phyloP scores from a whole-genome alignment of 2,329 filamentous ascomycete genomes.

The Colletotrichum sidae region DNA sequence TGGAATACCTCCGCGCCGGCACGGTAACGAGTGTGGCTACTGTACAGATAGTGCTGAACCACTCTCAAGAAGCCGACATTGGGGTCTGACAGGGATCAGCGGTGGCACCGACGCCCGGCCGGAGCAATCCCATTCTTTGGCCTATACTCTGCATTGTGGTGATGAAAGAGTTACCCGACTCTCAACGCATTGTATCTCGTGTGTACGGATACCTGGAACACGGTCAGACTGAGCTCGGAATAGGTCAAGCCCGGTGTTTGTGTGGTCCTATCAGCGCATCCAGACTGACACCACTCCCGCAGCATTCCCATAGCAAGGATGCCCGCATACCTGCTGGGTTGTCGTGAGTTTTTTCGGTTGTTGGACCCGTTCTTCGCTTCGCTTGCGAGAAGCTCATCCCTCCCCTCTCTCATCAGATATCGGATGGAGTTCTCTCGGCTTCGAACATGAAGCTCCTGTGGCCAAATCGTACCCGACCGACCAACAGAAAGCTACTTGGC shows the following conservation, averaged over 20 bases:
- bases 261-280: slow-evolving; percentile 15
- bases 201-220: no score
- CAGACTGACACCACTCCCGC: slow-evolving; percentile 8
- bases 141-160: no score
- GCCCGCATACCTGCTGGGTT: slow-evolving; percentile 20
- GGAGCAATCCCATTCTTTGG: slow-evolving; percentile 1
- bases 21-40: not conserved
- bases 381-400: slow-evolving; percentile 2
- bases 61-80: not conserved
- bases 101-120: slow-evolving; percentile 9
- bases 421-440: slow-evolving; percentile 1
- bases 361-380: slow-evolving; percentile 15
- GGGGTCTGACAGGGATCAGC: slow-evolving; percentile 7
- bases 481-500: not conserved
- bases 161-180: no score
- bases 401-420: slow-evolving; percentile 19
- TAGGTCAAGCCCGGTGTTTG: not conserved
- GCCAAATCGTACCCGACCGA: not conserved
- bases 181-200: no score
- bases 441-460: not conserved
- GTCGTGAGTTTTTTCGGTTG: slow-evolving; percentile 13
- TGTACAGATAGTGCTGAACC: slow-evolving; percentile 10
- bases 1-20: not conserved
- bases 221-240: no score
- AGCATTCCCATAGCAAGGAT: slow-evolving; percentile 20